A percentile compares a stretch with the other conserved stretches of the same genome.
These are phyloP conservation scores for Fraxinus dipetala DNA, from an alignment of 305 asterid species.

Conservation along the genomic window DNA sequence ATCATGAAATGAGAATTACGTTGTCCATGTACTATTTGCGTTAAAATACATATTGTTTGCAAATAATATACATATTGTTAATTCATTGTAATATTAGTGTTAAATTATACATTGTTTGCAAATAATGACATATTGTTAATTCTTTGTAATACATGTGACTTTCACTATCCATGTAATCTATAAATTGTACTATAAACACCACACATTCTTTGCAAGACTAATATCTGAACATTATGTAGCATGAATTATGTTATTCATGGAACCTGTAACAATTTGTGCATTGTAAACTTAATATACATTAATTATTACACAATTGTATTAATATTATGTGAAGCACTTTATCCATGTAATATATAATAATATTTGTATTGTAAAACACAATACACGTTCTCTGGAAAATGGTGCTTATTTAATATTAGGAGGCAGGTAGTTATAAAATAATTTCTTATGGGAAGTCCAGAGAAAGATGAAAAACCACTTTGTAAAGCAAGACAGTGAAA, in stretches of 20 bases:
- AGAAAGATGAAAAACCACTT: neutral
- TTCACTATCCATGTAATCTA: neutral
- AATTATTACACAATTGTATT: neutral
- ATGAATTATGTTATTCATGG: neutral
- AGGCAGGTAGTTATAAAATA: neutral
- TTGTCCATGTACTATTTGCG: neutral
- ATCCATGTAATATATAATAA: neutral
- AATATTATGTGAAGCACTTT: neutral
- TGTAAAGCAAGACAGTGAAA: neutral
- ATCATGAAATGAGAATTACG: neutral
- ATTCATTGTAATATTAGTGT: neutral
- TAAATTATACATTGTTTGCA: no score
- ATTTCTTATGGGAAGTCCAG: neutral
- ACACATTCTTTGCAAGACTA: neutral
- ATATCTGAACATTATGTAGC: neutral
- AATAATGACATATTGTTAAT: no score
- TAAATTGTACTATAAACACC: neutral
- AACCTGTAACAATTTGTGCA: neutral
- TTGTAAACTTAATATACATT: neutral
- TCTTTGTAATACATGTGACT: neutral
- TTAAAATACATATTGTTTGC: neutral
- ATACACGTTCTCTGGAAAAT: neutral
- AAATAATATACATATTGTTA: neutral
- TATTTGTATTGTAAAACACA: neutral
- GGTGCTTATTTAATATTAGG: neutral